phyloP scores from a whole-genome alignment of 495 filamentous ascomycete species.

The Amphirosellinia nigrospora region DNA sequence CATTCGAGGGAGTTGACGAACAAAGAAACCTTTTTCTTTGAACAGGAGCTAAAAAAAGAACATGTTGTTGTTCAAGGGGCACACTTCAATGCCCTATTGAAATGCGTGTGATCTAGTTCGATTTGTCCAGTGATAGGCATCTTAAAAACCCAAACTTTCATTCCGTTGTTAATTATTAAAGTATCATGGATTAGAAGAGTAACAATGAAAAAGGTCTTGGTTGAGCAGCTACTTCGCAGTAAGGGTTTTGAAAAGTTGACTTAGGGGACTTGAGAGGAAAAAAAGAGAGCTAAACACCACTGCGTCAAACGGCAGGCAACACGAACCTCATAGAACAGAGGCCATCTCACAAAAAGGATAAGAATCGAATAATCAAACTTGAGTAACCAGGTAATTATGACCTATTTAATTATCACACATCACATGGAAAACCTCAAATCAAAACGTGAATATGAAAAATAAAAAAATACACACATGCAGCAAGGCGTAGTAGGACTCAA shows the following conservation, averaged over 20 bases:
- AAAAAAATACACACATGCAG: neutral
- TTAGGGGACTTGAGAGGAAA: neutral
- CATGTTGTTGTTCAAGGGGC: too few species aligned
- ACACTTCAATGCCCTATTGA: neutral
- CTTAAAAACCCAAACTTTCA: neutral
- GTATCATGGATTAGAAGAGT: neutral
- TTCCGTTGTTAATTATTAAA: neutral
- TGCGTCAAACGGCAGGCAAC: neutral
- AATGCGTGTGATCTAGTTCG: neutral
- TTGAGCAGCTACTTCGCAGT: neutral
- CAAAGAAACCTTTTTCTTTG: neutral
- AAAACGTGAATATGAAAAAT: neutral
- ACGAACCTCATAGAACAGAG: neutral
- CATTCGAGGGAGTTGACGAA: neutral
- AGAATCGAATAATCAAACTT: neutral
- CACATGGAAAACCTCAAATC: too few species aligned
- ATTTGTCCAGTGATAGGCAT: too few species aligned
- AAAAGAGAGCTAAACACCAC: neutral
- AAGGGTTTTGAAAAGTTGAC: neutral
- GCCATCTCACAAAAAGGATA: neutral
- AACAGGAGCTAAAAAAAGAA: neutral
- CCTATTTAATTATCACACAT: neutral
- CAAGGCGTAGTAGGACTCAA: neutral
- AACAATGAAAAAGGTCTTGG: neutral
- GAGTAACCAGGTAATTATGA: too few species aligned